Evolutionary conservation across 2,329 filamentous ascomycete species (phyloP).

Genomic region (Plenodomus lindquistii): DNA sequence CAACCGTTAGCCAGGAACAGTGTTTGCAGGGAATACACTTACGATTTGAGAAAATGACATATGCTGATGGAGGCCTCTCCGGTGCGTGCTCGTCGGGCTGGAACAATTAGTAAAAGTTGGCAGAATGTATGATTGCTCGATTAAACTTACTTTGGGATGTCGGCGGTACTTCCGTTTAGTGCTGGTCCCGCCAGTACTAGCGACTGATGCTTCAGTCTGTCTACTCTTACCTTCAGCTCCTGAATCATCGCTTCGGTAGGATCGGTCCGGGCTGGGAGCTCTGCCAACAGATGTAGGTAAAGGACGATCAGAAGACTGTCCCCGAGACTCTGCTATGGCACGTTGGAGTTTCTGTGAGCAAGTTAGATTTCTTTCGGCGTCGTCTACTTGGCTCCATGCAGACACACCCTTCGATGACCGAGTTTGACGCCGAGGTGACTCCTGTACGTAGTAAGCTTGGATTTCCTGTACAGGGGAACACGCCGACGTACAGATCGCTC

Average conservation of each 20-base stretch:
- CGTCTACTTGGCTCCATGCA: background rate
- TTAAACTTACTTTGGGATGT: conserved; percentile 68
- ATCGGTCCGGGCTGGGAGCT: conserved; percentile 58
- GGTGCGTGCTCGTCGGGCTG: conserved; percentile 79
- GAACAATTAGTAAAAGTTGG: conserved; percentile 19
- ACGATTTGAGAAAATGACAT: conserved; percentile 87
- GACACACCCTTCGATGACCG: conserved; percentile 74
- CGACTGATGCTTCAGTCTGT: conserved; percentile 49
- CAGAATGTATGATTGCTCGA: no score
- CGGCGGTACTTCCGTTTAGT: conserved; percentile 75
- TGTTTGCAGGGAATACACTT: conserved; percentile 41
- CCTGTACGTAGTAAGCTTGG: conserved; percentile 47
- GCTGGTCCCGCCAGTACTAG: conserved; percentile 27
- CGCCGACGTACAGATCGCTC: conserved; percentile 69
- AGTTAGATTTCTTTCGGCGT: conserved; percentile 6
- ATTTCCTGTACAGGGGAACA: conserved; percentile 10
- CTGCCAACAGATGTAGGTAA: conserved; percentile 47
- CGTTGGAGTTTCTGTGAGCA: conserved; percentile 73
- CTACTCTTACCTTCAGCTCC: conserved; percentile 54
- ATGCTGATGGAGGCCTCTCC: conserved; percentile 78
- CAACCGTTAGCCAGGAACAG: conserved; percentile 18
- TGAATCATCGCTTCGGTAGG: conserved; percentile 58
- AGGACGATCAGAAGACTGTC: conserved; percentile 48
- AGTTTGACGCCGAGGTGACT: conserved; percentile 77
- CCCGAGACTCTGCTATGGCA: conserved; percentile 75